Conservation (phyloP, 129 eudicot genomes). For the Arctium lappa region DNA sequence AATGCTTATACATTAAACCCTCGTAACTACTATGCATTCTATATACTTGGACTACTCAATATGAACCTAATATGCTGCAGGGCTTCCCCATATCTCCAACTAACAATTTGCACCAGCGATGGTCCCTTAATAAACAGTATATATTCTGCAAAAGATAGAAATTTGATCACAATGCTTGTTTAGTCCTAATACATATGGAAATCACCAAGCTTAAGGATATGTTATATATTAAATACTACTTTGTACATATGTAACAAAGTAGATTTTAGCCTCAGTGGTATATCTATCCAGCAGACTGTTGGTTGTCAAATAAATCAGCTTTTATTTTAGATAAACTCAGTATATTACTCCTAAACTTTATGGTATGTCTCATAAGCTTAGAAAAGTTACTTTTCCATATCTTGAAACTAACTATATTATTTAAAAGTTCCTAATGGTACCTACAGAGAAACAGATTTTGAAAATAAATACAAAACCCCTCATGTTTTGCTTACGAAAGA, state of each 20-base stretch:
- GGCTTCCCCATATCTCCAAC: neutral
- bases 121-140: neutral
- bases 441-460: neutral
- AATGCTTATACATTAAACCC: too few species aligned
- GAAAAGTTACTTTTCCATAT: neutral
- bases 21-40: too few species aligned
- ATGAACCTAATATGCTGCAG: neutral
- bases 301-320: neutral
- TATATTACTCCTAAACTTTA: neutral
- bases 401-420: neutral
- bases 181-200: neutral
- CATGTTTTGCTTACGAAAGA: neutral
- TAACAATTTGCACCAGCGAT: neutral
- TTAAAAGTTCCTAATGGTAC: neutral
- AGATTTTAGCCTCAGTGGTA: neutral
- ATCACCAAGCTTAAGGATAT: neutral
- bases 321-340: neutral
- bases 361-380: neutral
- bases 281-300: neutral
- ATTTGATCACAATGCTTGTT: neutral
- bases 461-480: neutral
- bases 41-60: too few species aligned
- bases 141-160: neutral
- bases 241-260: neutral
- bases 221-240: neutral